Evolutionary conservation across 306 rosid genomes (phyloP).

Genomic region (Spatholobus suberectus): DNA sequence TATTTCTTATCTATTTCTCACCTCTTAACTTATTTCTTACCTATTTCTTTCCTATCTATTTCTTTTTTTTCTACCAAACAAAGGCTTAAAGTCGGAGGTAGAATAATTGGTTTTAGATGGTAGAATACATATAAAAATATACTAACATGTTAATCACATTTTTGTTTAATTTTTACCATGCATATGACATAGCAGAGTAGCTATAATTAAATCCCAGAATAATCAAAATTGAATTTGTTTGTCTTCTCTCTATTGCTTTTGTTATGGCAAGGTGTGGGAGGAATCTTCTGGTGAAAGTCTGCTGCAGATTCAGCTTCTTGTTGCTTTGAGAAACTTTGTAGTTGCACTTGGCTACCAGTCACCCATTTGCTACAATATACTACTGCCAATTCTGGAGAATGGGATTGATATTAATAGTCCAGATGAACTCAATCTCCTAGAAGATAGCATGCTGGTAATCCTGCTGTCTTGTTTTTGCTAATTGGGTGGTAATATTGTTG

Average conservation of each 20-base stretch:
- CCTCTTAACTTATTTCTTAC: too few relatives aligned
- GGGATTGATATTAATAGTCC: slow-evolving; percentile 93
- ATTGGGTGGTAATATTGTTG: slow-evolving; percentile 20
- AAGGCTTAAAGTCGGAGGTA: too few relatives aligned
- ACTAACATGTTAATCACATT: slow-evolving; percentile 13
- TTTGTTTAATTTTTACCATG: slow-evolving; percentile 34
- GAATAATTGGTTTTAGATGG: slow-evolving; percentile 27
- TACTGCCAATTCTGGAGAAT: slow-evolving; percentile 81
- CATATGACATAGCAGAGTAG: slow-evolving; percentile 17
- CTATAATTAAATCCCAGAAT: slow-evolving; percentile 20
- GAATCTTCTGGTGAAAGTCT: slow-evolving; percentile 95
- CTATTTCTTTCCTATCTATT: too few relatives aligned
- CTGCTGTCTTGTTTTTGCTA: slow-evolving; percentile 29
- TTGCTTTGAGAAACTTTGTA: slow-evolving; percentile 91
- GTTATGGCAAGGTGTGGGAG: slow-evolving; percentile 81
- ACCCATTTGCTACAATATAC: slow-evolving; percentile 79
- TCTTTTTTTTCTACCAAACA: too few relatives aligned
- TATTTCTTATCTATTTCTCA: too few relatives aligned
- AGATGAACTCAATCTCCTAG: slow-evolving; percentile 88
- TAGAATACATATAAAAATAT: background rate
- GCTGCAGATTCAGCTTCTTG: slow-evolving; percentile 92
- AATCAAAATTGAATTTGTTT: slow-evolving; percentile 11
- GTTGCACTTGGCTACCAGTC: slow-evolving; percentile 88
- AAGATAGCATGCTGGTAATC: slow-evolving; percentile 98
- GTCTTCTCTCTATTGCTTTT: slow-evolving; percentile 31